Evolutionary conservation across 257 asterid species (phyloP).

Genomic region (Nicotiana benthamiana): DNA sequence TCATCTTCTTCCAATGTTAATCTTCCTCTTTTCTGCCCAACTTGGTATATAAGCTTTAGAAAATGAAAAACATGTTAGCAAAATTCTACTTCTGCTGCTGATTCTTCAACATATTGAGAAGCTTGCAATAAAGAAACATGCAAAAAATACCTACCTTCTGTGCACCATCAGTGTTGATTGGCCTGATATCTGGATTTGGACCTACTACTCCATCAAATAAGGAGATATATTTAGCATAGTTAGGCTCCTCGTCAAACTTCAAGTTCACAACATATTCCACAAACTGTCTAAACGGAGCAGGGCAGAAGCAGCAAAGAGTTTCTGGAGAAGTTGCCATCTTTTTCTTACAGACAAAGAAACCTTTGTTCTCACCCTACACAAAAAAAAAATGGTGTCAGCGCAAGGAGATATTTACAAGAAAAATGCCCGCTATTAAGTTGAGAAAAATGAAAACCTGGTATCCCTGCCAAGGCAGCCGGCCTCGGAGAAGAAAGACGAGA

Average conservation of each 20-base stretch:
- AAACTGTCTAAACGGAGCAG: slow-evolving; percentile 43
- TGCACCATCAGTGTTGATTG: slow-evolving; percentile 56
- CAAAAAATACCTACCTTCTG: slow-evolving; percentile 45
- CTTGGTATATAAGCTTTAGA: slow-evolving; percentile 39
- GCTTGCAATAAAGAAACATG: neutral
- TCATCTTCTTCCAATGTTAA: slow-evolving; percentile 41
- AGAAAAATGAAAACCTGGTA: slow-evolving; percentile 35
- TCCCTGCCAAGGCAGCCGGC: slow-evolving; percentile 64
- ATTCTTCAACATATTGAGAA: neutral
- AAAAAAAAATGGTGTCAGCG: neutral
- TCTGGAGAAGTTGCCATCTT: slow-evolving; percentile 59
- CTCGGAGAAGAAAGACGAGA: slow-evolving; percentile 45
- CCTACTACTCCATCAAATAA: slow-evolving; percentile 52
- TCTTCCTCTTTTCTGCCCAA: slow-evolving; percentile 53
- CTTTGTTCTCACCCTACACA: slow-evolving; percentile 49
- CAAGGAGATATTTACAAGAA: neutral
- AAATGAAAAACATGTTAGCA: neutral
- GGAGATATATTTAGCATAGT: slow-evolving; percentile 45
- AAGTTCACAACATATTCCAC: slow-evolving; percentile 44
- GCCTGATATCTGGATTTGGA: slow-evolving; percentile 49
- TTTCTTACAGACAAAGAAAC: slow-evolving; percentile 53
- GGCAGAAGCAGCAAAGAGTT: slow-evolving; percentile 44
- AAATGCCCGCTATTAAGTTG: neutral
- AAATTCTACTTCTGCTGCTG: slow-evolving; percentile 3
- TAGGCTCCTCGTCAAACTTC: slow-evolving; percentile 57